These are phyloP conservation scores for Cercophora newfieldiana DNA, from an alignment of 495 filamentous ascomycete genomes.

Conservation along the genomic window DNA sequence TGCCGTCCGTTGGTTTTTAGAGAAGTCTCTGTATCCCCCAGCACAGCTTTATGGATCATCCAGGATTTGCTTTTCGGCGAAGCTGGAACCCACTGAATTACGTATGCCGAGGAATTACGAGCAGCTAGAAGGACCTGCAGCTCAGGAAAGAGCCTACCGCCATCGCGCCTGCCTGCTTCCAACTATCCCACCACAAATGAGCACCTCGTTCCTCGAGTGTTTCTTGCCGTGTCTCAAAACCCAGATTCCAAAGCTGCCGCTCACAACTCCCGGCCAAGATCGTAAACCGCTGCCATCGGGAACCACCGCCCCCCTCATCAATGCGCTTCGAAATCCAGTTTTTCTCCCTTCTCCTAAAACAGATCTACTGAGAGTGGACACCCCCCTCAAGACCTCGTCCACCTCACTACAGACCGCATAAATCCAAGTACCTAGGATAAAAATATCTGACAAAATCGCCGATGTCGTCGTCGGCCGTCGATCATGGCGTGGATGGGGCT, in stretches of 20 bases:
- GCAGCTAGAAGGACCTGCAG: background rate
- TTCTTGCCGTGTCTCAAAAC: background rate
- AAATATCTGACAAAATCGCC: background rate
- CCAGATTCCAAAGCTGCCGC: background rate
- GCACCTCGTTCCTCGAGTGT: background rate
- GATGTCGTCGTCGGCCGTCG: constrained; percentile 13
- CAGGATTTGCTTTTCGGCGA: background rate
- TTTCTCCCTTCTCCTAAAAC: constrained; percentile 47
- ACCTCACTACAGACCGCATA: constrained; percentile 15
- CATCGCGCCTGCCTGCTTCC: background rate
- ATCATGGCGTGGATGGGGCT: background rate
- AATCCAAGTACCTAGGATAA: background rate
- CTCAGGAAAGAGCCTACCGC: background rate
- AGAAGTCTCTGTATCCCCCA: background rate
- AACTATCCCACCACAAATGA: background rate
- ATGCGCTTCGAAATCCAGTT: constrained; percentile 46
- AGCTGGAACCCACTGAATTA: background rate
- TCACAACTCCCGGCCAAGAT: background rate
- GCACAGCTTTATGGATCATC: background rate
- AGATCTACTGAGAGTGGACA: constrained; percentile 29
- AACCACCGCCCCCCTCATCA: constrained; percentile 1
- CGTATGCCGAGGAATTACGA: background rate
- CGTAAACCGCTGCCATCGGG: background rate
- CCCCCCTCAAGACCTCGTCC: constrained; percentile 4
- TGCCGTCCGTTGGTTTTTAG: background rate